A percentile compares a stretch with the other conserved stretches of the same genome.
phyloP scores from a whole-genome alignment of 495 filamentous ascomycete genomes.

The Trichoderma gamsii region DNA sequence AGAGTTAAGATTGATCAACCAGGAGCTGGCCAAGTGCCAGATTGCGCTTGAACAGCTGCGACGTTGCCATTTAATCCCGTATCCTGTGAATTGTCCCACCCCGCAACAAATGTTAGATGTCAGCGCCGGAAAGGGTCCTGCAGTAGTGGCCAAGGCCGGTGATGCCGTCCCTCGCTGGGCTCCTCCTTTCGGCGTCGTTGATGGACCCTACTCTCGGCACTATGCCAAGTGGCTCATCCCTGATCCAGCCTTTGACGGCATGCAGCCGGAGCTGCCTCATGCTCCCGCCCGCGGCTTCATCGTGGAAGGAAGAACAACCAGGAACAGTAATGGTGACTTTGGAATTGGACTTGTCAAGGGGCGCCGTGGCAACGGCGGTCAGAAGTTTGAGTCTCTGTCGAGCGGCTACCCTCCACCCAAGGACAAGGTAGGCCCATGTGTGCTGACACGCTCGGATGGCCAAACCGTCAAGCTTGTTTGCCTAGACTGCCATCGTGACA shows the following conservation, averaged over 20 bases:
- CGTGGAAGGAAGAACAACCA: conserved; percentile 65
- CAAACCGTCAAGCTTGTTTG: conserved; percentile 73
- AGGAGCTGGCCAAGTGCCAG: conserved; percentile 94
- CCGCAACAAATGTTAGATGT: conserved; percentile 58
- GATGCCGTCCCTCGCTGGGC: conserved; percentile 60
- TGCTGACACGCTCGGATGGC: conserved; percentile 49
- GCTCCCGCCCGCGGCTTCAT: conserved; percentile 21
- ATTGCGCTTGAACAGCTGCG: conserved; percentile 91
- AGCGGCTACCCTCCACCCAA: conserved; percentile 65
- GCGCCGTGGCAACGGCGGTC: conserved; percentile 30
- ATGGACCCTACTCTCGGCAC: conserved; percentile 89
- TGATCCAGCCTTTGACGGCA: conserved; percentile 79
- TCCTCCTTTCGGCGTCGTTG: conserved; percentile 78
- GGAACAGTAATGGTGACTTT: conserved; percentile 60
- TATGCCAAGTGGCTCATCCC: conserved; percentile 91
- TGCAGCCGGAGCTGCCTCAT: conserved; percentile 34
- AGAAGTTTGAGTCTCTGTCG: conserved; percentile 66
- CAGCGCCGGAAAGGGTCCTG: conserved; percentile 63
- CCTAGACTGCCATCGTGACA: conserved; percentile 76
- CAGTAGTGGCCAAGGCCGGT: conserved; percentile 50
- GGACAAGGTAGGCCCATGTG: conserved; percentile 52
- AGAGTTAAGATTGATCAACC: conserved; percentile 88
- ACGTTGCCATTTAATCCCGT: conserved; percentile 84
- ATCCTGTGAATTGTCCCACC: conserved; percentile 58
- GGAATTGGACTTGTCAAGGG: conserved; percentile 47